Evolutionary conservation across 1,284 basidiomycete genomes (phyloP).

Genomic region (Puccinia polysora): DNA sequence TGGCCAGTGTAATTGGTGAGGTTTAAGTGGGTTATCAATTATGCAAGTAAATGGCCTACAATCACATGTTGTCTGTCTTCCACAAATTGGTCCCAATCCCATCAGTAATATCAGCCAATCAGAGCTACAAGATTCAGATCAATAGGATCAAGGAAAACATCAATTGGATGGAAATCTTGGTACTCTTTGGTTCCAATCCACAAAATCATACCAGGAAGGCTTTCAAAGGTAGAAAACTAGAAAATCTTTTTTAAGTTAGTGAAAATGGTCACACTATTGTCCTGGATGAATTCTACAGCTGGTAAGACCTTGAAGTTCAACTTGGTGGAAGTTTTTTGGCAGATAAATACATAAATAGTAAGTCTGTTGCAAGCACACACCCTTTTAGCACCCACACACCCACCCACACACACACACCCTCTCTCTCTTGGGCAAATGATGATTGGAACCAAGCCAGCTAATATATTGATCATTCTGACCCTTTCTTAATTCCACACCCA

Average conservation of each 20-base stretch:
- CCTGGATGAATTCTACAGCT: conserved; percentile 64
- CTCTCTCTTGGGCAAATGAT: conserved; percentile 34
- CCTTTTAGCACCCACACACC: too few relatives aligned
- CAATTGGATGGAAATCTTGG: conserved; percentile 68
- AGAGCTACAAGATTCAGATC: conserved; percentile 45
- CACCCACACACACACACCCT: conserved; percentile 60
- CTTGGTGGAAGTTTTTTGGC: conserved; percentile 85
- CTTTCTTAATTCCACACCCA: too few relatives aligned
- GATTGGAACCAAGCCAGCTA: conserved; percentile 27
- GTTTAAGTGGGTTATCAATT: conserved; percentile 56
- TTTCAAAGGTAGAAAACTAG: conserved; percentile 69
- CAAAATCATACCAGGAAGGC: conserved; percentile 85
- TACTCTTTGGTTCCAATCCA: conserved; percentile 82
- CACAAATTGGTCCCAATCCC: conserved; percentile 83
- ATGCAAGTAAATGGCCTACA: conserved; percentile 54
- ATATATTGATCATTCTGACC: conserved; percentile 20
- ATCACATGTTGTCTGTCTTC: conserved; percentile 75
- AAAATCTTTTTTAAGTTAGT: conserved; percentile 68
- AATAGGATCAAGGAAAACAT: conserved; percentile 36
- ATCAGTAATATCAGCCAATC: conserved; percentile 57
- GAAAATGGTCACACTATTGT: conserved; percentile 71
- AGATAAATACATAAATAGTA: conserved; percentile 70
- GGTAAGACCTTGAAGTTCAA: conserved; percentile 63
- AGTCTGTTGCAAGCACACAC: too few relatives aligned
- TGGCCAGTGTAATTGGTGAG: conserved; percentile 86